Percentiles rank a stretch among this genome's conserved stretches.
These are phyloP conservation scores for Wickerhamiella bombiphila DNA, from an alignment of 805 yeast species.

Conservation along the genomic window DNA sequence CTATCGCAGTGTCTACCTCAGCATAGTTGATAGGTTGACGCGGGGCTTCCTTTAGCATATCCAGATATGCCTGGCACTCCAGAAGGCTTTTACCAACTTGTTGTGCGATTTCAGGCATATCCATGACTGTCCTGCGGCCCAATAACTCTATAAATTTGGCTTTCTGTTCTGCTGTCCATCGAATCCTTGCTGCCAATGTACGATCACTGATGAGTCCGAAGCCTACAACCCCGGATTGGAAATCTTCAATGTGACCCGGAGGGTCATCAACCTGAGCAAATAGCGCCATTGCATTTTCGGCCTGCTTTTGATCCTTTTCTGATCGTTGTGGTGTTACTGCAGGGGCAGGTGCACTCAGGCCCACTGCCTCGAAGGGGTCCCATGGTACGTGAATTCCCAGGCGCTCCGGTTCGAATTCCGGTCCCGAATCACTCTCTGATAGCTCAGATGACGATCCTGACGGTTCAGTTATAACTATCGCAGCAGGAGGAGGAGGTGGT, in stretches of 20 bases:
- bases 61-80: constrained; percentile 12
- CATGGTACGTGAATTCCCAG: constrained; percentile 1
- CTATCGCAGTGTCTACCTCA: constrained; percentile 14
- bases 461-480: no score
- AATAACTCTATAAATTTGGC: constrained; percentile 10
- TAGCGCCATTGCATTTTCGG: not conserved
- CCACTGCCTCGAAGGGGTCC: constrained; percentile 1
- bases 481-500: no score
- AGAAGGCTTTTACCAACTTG: constrained; percentile 8
- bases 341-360: not conserved
- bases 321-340: not conserved
- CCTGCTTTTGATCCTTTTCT: not conserved
- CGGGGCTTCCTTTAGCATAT: not conserved
- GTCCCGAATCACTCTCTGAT: not conserved
- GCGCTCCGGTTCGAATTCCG: not conserved
- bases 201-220: not conserved
- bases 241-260: constrained; percentile 1
- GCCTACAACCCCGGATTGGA: constrained; percentile 1
- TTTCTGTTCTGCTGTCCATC: constrained; percentile 13
- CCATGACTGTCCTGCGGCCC: constrained; percentile 9
- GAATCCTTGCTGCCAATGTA: not conserved
- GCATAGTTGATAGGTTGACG: not conserved
- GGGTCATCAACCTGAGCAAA: no score
- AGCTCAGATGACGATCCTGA: no score
- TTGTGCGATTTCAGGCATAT: constrained; percentile 9